Evolutionary conservation across 495 filamentous ascomycete genomes (phyloP).

Genomic region (Lasiosphaeria miniovina): DNA sequence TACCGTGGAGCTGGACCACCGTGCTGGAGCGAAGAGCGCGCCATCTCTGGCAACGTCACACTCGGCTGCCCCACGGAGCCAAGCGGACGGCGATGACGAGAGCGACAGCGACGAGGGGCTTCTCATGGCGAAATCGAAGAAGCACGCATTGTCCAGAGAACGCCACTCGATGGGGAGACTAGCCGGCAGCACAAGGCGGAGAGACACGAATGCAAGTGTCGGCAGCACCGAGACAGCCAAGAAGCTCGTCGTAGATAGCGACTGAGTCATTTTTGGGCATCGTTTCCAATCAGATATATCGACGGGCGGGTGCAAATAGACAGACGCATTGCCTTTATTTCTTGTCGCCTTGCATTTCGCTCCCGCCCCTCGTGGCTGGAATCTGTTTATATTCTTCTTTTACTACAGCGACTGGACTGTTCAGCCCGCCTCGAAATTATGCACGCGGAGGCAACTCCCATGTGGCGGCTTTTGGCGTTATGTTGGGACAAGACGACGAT

Average conservation of each 20-base stretch:
- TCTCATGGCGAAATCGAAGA: constrained; percentile 46
- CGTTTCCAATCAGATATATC: background rate
- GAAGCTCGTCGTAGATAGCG: constrained; percentile 44
- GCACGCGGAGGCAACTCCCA: background rate
- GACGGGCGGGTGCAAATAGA: constrained; percentile 2
- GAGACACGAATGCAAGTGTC: constrained; percentile 51
- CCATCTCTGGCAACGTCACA: constrained; percentile 2
- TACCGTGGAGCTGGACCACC: constrained; percentile 22
- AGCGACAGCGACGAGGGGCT: constrained; percentile 56
- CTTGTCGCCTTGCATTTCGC: background rate
- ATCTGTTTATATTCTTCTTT: background rate
- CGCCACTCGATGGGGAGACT: constrained; percentile 30
- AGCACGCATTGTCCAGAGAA: constrained; percentile 28
- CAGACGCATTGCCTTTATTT: constrained; percentile 1
- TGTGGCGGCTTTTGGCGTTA: background rate
- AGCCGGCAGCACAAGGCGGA: constrained; percentile 34
- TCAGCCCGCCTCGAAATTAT: background rate
- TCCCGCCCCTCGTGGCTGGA: background rate
- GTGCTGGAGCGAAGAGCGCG: constrained; percentile 1
- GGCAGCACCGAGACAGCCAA: constrained; percentile 57
- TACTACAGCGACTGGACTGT: background rate
- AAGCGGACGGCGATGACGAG: constrained; percentile 53
- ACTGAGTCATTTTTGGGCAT: constrained; percentile 14
- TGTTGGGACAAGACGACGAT: background rate
- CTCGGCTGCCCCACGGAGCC: constrained; percentile 7